Base-by-base conservation (phyloP, 257 asterid species). In the Solanum neorickii region DNA sequence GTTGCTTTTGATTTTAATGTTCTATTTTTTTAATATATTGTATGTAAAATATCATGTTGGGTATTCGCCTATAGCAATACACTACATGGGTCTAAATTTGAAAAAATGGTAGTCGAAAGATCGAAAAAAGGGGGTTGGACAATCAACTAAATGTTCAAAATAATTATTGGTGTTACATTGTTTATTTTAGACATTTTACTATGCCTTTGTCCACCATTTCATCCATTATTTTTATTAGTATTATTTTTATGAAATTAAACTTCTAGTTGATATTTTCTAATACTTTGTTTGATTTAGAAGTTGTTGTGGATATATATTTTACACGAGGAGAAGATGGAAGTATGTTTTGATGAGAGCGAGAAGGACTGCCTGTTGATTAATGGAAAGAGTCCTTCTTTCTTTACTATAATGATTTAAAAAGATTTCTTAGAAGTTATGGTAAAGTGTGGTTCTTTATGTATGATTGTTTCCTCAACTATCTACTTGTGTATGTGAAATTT, bases 341-440 rank as follows among this genome's bases (percentile, higher is more conserved):
- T 86, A 25, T 83, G 89, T 6, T 20, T 5, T 83, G 88, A 35
- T 7, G 68, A 83, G 27, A 74, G 91, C 31, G 3, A 7, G 33
- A 14, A 65, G 21, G 46, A 29, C 12, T 75, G 88, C 69, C 62
- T 35, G 31, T 74, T 74, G 87, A 23, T 87, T 65, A 89, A 90
- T 77, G 21, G 33, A 29, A 86, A 83, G 27, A 66, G 13, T 72
- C 41, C 15, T 29, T 75, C 89, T 66, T 91, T 91, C 83, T 87
- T 89, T 87, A 91, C 80, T 31, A 3, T 89, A 75, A 46, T 91
- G 87, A 18, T 86, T 31, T 88, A 12, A 1, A 12, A 60, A 60
- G 3, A 13, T 21, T 21, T 21, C 13, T 9, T 8, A 21, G 68
- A 60, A 60, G 13, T 60, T 60, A 5, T 60, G 27, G 68, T 60